A percentile compares a stretch with the other conserved stretches of the same genome.
Evolutionary conservation across 2,329 filamentous ascomycete species (phyloP).

Genomic region (Ambrosiella beaveri): DNA sequence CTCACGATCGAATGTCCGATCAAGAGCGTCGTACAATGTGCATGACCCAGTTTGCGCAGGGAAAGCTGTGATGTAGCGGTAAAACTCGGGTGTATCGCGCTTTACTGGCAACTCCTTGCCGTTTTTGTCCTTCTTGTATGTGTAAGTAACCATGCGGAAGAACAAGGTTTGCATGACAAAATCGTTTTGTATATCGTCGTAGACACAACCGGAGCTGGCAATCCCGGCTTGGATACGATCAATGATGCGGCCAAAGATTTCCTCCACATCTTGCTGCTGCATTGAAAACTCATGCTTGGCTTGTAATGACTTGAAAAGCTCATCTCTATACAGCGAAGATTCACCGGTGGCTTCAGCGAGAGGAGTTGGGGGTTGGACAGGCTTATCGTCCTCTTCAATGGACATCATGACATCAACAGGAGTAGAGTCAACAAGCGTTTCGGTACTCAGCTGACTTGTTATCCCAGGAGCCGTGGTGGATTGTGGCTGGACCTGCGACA

Average conservation of each 20-base stretch:
- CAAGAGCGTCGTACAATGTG: slow-evolving; percentile 69
- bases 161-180: slow-evolving; percentile 56
- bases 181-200: slow-evolving; percentile 60
- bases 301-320: slow-evolving; percentile 27
- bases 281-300: slow-evolving; percentile 14
- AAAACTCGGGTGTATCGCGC: slow-evolving; percentile 25
- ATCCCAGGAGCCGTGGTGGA: background rate
- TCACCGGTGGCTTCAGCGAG: background rate
- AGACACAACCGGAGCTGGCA: slow-evolving; percentile 45
- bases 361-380: background rate
- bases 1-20: slow-evolving; percentile 69
- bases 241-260: slow-evolving; percentile 85
- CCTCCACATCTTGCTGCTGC: slow-evolving; percentile 78
- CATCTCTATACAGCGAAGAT: background rate
- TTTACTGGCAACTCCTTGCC: slow-evolving; percentile 10
- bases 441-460: slow-evolving; percentile 4
- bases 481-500: slow-evolving; percentile 8
- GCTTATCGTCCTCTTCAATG: background rate
- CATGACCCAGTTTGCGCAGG: slow-evolving; percentile 31
- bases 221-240: slow-evolving; percentile 85
- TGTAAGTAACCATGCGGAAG: slow-evolving; percentile 43
- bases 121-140: slow-evolving; percentile 31
- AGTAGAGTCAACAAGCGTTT: slow-evolving; percentile 4
- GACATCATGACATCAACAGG: background rate
- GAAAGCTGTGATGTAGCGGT: slow-evolving; percentile 45